phyloP scores from a whole-genome alignment of 768 basidiomycete genomes.

The Lactarius evosmus region DNA sequence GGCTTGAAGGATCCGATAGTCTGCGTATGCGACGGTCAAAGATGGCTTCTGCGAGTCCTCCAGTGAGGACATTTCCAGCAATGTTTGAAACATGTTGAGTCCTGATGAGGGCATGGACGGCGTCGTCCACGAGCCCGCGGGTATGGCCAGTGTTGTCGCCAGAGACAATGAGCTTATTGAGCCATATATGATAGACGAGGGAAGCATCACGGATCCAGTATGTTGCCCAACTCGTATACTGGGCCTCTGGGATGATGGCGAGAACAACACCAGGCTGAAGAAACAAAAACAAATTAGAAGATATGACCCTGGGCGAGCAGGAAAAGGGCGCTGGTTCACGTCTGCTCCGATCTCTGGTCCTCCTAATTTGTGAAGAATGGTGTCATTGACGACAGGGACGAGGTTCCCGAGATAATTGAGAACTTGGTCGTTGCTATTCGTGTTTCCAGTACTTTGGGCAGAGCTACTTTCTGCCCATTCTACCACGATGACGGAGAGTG shows the following conservation, averaged over 20 bases:
- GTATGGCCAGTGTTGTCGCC: not conserved
- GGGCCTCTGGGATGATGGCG: conserved; percentile 8
- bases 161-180: conserved; percentile 11
- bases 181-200: conserved; percentile 16
- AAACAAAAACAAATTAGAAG: not conserved
- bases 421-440: too few relatives aligned
- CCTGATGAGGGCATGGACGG: conserved; percentile 13
- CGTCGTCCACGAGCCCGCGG: conserved; percentile 15
- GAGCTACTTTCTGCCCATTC: too few relatives aligned
- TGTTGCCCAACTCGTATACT: conserved; percentile 2
- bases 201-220: conserved; percentile 20
- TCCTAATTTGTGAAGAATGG: conserved; percentile 1
- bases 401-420: conserved; percentile 6
- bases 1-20: not conserved
- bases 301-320: not conserved
- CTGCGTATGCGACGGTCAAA: conserved; percentile 4
- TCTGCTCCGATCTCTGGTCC: conserved; percentile 10
- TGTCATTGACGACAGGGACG: not conserved
- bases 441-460: too few relatives aligned
- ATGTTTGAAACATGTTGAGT: conserved; percentile 17
- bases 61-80: conserved; percentile 16
- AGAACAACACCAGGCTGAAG: conserved; percentile 13
- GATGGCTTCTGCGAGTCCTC: conserved; percentile 13
- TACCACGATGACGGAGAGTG: too few relatives aligned
- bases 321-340: not conserved